Evolutionary conservation across 139 green algal species (phyloP).

Genomic region (Micractinium sp.): DNA sequence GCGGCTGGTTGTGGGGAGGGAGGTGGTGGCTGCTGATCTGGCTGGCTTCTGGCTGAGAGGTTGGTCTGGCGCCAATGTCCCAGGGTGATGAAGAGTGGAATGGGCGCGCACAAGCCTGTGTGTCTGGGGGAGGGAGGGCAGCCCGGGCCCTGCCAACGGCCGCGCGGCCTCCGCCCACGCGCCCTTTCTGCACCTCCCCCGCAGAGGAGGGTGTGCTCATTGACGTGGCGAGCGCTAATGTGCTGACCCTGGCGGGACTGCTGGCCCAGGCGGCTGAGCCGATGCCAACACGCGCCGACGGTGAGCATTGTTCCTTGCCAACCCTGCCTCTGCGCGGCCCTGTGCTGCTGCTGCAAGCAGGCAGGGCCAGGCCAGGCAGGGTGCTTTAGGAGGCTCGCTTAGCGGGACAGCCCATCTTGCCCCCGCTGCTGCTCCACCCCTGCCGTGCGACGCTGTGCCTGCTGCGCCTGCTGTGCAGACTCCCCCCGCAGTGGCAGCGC

Average conservation of each 20-base stretch:
- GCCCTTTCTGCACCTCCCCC: background rate
- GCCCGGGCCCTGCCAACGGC: no score
- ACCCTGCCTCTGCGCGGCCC: background rate
- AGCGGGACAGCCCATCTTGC: background rate
- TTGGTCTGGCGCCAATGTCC: background rate
- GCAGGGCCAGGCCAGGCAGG: background rate
- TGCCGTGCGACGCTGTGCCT: background rate
- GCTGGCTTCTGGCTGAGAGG: no score
- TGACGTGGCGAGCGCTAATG: slow-evolving; percentile 5
- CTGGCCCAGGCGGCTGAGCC: slow-evolving; percentile 19
- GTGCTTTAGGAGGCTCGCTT: background rate
- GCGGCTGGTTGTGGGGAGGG: no score
- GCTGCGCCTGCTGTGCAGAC: background rate
- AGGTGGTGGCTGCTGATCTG: background rate
- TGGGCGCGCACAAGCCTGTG: no score
- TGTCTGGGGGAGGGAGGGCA: no score
- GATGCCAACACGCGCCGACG: background rate
- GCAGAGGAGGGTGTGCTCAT: slow-evolving; percentile 15
- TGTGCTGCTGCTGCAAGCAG: background rate
- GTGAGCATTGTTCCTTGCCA: background rate
- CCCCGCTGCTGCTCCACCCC: background rate
- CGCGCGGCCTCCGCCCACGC: background rate
- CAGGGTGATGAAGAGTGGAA: no score
- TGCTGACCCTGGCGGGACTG: slow-evolving; percentile 21
- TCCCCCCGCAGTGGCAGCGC: background rate